phyloP scores from a whole-genome alignment of 768 basidiomycete genomes.

The Rhodocollybia butyracea region DNA sequence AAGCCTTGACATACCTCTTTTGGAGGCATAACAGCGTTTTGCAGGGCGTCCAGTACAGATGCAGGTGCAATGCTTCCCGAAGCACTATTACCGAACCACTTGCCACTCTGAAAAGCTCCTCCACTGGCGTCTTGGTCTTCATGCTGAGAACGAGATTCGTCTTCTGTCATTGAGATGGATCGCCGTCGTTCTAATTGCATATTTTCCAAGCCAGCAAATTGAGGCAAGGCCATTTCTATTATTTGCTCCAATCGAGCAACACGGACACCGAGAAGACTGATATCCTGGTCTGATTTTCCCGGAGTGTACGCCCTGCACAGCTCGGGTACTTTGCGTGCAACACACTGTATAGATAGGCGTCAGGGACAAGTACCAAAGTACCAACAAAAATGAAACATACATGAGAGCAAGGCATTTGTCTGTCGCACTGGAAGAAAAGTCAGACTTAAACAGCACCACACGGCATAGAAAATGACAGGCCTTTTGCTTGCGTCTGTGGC shows the following conservation, averaged over 20 bases:
- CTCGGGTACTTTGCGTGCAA: conserved; percentile 84
- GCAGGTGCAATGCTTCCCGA: conserved; percentile 81
- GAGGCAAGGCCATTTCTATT: conserved; percentile 75
- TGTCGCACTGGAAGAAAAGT: conserved; percentile 59
- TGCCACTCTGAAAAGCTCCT: conserved; percentile 78
- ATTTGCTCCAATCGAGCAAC: conserved; percentile 78
- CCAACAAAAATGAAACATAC: conserved; percentile 34
- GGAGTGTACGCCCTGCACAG: conserved; percentile 87
- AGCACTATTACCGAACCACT: conserved; percentile 83
- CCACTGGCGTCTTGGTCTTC: conserved; percentile 77
- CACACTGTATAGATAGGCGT: conserved; percentile 45
- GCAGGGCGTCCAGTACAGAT: conserved; percentile 68
- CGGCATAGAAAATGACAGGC: conserved; percentile 28
- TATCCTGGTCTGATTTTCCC: conserved; percentile 81
- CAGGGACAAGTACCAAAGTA: not conserved
- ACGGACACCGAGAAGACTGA: conserved; percentile 68
- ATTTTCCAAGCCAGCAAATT: conserved; percentile 44
- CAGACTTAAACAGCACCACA: conserved; percentile 12
- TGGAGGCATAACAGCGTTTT: conserved; percentile 46
- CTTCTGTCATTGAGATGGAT: conserved; percentile 55
- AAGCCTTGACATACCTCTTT: not conserved
- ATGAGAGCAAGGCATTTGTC: conserved; percentile 83
- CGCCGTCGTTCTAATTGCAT: conserved; percentile 34
- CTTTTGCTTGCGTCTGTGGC: conserved; percentile 87
- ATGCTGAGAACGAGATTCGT: conserved; percentile 66